A percentile compares a stretch with the other conserved stretches of the same genome.
phyloP scores from a whole-genome alignment of 805 yeast genomes.

The Groenewaldozyma salmanticensis region DNA sequence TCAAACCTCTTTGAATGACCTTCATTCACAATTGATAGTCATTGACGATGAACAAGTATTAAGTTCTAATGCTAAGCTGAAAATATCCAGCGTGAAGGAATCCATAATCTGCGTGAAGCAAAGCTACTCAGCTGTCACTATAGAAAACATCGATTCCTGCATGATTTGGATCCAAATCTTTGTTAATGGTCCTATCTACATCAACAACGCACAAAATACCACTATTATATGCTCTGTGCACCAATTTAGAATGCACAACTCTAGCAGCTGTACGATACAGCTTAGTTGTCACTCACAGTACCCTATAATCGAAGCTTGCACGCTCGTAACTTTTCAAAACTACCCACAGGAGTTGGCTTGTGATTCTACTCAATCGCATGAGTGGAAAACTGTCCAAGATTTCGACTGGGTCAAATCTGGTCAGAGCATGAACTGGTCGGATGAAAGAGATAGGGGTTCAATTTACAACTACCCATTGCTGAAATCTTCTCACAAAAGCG shows the following conservation, averaged over 20 bases:
- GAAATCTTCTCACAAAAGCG: no score
- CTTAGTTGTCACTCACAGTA: constrained; percentile 19
- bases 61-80: background rate
- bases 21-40: background rate
- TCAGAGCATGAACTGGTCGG: constrained; percentile 15
- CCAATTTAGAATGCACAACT: constrained; percentile 23
- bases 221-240: constrained; percentile 16
- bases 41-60: background rate
- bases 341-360: constrained; percentile 7
- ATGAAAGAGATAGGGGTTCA: background rate
- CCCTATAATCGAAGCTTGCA: constrained; percentile 23
- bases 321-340: constrained; percentile 14
- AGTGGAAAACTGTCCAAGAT: constrained; percentile 18
- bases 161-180: constrained; percentile 10
- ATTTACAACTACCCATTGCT: background rate
- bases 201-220: constrained; percentile 12
- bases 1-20: no score
- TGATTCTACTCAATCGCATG: background rate
- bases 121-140: constrained; percentile 5
- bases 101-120: constrained; percentile 4
- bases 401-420: constrained; percentile 20
- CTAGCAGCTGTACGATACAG: constrained; percentile 13
- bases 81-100: constrained; percentile 4
- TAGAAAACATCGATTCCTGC: constrained; percentile 14
- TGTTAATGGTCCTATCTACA: constrained; percentile 18